phyloP scores from a whole-genome alignment of 202 grass and related monocot species.

The Schoenoplectus triqueter region DNA sequence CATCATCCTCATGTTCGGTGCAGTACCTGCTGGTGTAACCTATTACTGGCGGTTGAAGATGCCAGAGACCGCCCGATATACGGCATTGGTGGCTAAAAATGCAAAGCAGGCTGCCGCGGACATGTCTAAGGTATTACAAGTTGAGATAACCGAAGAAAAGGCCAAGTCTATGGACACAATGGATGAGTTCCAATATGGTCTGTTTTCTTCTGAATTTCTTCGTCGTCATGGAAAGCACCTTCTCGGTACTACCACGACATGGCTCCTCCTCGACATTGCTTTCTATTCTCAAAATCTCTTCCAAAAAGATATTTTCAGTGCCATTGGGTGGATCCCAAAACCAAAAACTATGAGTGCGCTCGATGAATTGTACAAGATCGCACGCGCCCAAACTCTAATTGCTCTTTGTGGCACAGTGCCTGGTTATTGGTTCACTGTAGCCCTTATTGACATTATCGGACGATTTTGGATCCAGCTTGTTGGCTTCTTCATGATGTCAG shows the following conservation, averaged over 20 bases:
- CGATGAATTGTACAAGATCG: conserved; percentile 67
- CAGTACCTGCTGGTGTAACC: conserved; percentile 54
- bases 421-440: conserved; percentile 88
- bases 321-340: conserved; percentile 71
- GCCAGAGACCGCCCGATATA: conserved; percentile 78
- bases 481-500: conserved; percentile 67
- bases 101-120: conserved; percentile 62
- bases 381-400: conserved; percentile 67
- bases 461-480: conserved; percentile 58
- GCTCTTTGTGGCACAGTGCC: conserved; percentile 82
- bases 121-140: conserved; percentile 63
- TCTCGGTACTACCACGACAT: conserved; percentile 59
- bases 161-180: background rate
- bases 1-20: conserved; percentile 69
- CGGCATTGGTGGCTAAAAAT: conserved; percentile 65
- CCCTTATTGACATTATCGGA: conserved; percentile 67
- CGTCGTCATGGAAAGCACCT: conserved; percentile 63
- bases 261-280: conserved; percentile 80
- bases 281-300: conserved; percentile 90
- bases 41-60: conserved; percentile 80
- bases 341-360: conserved; percentile 65
- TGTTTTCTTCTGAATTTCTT: conserved; percentile 66
- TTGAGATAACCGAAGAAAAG: conserved; percentile 51
- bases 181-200: conserved; percentile 46
- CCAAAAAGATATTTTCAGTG: conserved; percentile 90